Evolutionary conservation across 106 monocot genomes (phyloP).

Genomic region (Apostasia ramifera): DNA sequence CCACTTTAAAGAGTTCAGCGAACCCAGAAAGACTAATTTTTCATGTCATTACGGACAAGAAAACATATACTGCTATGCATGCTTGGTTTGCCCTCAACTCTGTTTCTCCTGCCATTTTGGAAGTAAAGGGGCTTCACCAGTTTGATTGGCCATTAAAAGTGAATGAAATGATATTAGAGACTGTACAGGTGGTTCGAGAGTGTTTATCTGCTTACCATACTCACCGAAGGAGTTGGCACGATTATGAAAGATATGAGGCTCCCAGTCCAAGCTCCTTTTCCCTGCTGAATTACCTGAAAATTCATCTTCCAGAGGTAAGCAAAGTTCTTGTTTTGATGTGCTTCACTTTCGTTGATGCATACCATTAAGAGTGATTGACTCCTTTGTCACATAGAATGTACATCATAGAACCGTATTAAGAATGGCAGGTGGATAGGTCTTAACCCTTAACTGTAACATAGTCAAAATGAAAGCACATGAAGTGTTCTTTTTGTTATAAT

Average conservation of each 20-base stretch:
- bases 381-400: too few species aligned
- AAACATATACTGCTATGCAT: slow-evolving; percentile 57
- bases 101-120: slow-evolving; percentile 33
- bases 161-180: slow-evolving; percentile 24
- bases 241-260: slow-evolving; percentile 26
- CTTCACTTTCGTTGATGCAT: too few species aligned
- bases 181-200: slow-evolving; percentile 31
- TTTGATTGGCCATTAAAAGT: slow-evolving; percentile 33
- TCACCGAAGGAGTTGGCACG: slow-evolving; percentile 10
- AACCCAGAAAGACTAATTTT: slow-evolving; percentile 44
- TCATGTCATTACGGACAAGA: slow-evolving; percentile 68
- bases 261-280: slow-evolving; percentile 38
- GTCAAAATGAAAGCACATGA: too few species aligned
- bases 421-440: too few species aligned
- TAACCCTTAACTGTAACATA: too few species aligned
- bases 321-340: too few species aligned
- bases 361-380: too few species aligned
- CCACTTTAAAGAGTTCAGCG: slow-evolving; percentile 27
- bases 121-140: slow-evolving; percentile 68
- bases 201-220: slow-evolving; percentile 9
- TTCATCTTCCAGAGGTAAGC: slow-evolving; percentile 61
- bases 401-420: too few species aligned
- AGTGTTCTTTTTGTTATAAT: too few species aligned
- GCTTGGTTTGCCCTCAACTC: slow-evolving; percentile 67
- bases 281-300: slow-evolving; percentile 51